Percentiles rank a stretch among this genome's conserved stretches.
These are phyloP conservation scores for Malus sylvestris DNA, from an alignment of 306 rosid genomes.

Conservation along the genomic window DNA sequence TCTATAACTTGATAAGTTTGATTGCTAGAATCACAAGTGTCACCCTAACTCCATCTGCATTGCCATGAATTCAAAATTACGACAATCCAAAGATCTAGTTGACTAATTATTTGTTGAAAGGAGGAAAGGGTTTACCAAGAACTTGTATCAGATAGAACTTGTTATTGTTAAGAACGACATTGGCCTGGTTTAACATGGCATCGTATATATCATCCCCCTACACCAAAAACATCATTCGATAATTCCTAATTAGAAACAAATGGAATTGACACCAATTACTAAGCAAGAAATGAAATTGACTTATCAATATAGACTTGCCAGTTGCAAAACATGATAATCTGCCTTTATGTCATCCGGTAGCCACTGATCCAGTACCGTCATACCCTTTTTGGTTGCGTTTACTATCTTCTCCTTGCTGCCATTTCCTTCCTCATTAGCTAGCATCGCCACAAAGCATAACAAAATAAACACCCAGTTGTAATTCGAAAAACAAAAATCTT, in stretches of 20 bases:
- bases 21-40: no score
- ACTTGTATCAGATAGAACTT: no score
- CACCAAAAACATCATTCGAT: constrained; percentile 6
- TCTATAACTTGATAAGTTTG: no score
- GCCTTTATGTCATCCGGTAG: constrained; percentile 69
- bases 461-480: neutral
- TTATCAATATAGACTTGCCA: constrained; percentile 31
- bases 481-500: neutral
- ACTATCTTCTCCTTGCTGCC: constrained; percentile 47
- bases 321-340: constrained; percentile 74
- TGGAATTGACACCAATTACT: neutral
- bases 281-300: neutral
- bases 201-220: no score
- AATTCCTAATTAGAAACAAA: constrained; percentile 4
- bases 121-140: no score
- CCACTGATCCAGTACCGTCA: constrained; percentile 78
- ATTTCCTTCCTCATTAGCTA: constrained; percentile 29
- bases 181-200: no score
- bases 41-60: no score
- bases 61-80: no score
- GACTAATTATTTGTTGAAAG: no score
- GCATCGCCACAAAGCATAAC: neutral
- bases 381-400: constrained; percentile 83
- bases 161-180: no score
- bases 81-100: no score